Evolutionary conservation across 1,139 yeast genomes (phyloP).

Genomic region (Hansenula lynferdii): DNA sequence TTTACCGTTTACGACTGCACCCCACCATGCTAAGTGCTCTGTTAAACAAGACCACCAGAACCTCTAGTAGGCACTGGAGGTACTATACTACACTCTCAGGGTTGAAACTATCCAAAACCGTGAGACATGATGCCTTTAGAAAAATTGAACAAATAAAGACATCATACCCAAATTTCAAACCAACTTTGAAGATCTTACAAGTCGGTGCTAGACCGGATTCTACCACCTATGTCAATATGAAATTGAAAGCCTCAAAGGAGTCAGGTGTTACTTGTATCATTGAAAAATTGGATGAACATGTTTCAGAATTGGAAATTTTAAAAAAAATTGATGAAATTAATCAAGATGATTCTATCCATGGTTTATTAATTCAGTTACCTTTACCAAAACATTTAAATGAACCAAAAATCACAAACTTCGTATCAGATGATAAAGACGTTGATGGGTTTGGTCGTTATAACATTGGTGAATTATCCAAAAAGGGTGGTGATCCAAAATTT

Average conservation of each 20-base stretch:
- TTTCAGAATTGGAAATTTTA: constrained; percentile 52
- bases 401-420: constrained; percentile 62
- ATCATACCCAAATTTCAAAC: constrained; percentile 49
- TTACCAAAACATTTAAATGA: constrained; percentile 68
- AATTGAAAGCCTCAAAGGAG: constrained; percentile 65
- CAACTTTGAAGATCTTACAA: constrained; percentile 65
- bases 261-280: constrained; percentile 59
- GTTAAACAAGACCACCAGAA: background rate
- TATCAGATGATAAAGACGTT: constrained; percentile 64
- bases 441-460: constrained; percentile 77
- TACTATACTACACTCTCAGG: constrained; percentile 35
- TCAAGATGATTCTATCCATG: constrained; percentile 61
- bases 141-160: constrained; percentile 48
- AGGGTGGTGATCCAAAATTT: constrained; percentile 66
- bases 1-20: too few species aligned
- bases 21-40: background rate
- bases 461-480: constrained; percentile 71
- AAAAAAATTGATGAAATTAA: constrained; percentile 53
- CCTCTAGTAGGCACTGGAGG: constrained; percentile 17
- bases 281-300: constrained; percentile 50
- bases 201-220: constrained; percentile 78
- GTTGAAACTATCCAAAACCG: constrained; percentile 28
- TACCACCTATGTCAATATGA: constrained; percentile 70
- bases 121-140: constrained; percentile 31
- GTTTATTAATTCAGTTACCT: constrained; percentile 69